Conservation (phyloP, 257 asterid genomes). For the Nicotiana sylvestris region DNA sequence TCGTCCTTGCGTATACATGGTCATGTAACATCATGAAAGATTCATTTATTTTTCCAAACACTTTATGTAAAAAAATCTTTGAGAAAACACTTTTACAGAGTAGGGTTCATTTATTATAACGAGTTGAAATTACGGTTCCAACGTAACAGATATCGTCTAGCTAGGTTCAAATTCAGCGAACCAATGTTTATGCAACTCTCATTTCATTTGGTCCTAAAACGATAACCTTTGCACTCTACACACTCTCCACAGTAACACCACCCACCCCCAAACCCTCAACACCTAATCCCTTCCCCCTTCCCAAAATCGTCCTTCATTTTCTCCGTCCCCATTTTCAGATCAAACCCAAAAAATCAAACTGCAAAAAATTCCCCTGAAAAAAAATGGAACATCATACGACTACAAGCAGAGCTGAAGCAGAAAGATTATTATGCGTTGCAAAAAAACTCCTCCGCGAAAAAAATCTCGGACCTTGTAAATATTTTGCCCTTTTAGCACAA, state of each 20-base stretch:
- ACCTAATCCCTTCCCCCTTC: not conserved
- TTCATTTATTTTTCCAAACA: no score
- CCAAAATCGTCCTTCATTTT: slow-evolving; percentile 1
- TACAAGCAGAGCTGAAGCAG: slow-evolving; percentile 92
- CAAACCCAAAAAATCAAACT: not conserved
- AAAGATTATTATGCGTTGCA: slow-evolving; percentile 76
- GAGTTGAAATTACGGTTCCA: no score
- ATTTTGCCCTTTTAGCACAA: slow-evolving; percentile 75
- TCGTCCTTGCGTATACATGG: no score
- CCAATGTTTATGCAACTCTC: no score
- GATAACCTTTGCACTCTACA: not conserved
- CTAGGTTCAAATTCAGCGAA: no score
- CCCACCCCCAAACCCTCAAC: no score
- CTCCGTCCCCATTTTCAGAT: slow-evolving; percentile 14
- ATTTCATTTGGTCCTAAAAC: not conserved
- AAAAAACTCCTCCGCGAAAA: slow-evolving; percentile 69
- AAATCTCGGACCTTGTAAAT: slow-evolving; percentile 56
- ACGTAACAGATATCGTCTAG: no score
- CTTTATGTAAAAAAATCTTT: no score
- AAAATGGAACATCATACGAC: slow-evolving; percentile 75
- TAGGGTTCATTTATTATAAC: no score
- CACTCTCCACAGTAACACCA: not conserved
- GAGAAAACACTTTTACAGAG: no score
- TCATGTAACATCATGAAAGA: no score
- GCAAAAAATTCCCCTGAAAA: not conserved